These are phyloP conservation scores for Trichoderma asperelloides DNA, from an alignment of 495 filamentous ascomycete genomes.

Conservation along the genomic window DNA sequence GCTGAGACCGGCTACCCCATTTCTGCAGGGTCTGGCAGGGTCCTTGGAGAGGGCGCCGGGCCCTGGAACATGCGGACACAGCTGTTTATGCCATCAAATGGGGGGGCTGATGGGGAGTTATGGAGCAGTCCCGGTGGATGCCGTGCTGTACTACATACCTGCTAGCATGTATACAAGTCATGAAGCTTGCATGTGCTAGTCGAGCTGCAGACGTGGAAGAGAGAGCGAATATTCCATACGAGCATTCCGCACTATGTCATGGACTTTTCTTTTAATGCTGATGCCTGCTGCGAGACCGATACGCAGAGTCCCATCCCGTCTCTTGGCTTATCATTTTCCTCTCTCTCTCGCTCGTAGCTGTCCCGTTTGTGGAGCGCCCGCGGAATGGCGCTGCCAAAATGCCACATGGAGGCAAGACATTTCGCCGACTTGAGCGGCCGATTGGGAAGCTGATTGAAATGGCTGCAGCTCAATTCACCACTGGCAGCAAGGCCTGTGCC, in stretches of 20 bases:
- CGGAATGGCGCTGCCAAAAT: neutral
- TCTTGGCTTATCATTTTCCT: no score
- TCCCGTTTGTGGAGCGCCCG: no score
- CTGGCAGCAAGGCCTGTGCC: neutral
- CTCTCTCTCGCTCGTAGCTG: no score
- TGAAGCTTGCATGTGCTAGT: no score
- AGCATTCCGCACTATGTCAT: no score
- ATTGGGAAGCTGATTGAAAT: neutral
- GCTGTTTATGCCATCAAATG: neutral
- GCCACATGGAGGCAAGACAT: neutral
- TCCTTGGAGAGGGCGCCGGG: neutral
- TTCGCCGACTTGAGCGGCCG: neutral
- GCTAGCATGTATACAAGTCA: no score
- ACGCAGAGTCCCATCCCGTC: neutral
- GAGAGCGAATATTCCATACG: neutral
- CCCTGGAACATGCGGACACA: neutral
- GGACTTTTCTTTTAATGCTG: neutral
- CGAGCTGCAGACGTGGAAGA: neutral
- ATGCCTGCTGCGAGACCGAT: neutral
- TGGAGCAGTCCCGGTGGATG: neutral
- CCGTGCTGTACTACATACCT: no score
- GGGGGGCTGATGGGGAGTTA: neutral
- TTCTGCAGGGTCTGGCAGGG: neutral
- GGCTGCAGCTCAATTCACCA: neutral
- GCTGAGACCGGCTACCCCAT: neutral